Base-by-base conservation (phyloP, 805 yeast genomes). In the Maudiozyma serrabonitensis region DNA sequence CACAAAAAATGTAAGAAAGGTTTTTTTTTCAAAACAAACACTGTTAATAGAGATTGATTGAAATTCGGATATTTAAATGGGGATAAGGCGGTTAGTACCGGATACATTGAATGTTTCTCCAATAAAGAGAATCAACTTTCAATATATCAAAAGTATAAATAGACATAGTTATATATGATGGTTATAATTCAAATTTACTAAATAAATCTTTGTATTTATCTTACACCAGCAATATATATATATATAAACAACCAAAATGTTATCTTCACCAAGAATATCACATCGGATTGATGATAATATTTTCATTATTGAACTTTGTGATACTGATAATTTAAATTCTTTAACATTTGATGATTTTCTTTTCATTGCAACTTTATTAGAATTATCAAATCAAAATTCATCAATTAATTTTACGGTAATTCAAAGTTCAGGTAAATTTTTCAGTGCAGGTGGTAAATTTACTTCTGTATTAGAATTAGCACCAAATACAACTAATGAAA, bases 361-460 rank as follows among this genome's bases (percentile, higher is more conserved):
- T 34, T 64, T 73, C 46, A 69, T 87, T 46, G 87, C 83, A 4
- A 69, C 75, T 51, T 69, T 74, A 12, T 66, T 88, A 12, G 78
- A 79, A 54, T 60, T 72, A 51, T 88, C 95, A 0, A 81, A 86
- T 53, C 59, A 68, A 5, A 81, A 84, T 50, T 78, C 77, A 21
- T 70, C 71, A n/a, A 81, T 91, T 0, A 56, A 75, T 2, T 72
- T 78, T 15, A 88, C 96, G 0, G 69, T 85, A 44, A 63, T 88
- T 40, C 82, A 79, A 57, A 74, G 87, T 37, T 73, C 84, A 0
- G 96, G 95, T 0, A 71, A 81, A 51, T 84, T 77, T 62, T 88
- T 87, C 66, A 80, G 87, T 35, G 83, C 95, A 1, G 96, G 96
- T 32, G 96, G 95, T 32, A 82, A 87, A 52, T 50, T 56, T 52